Percentiles rank a stretch among this genome's conserved stretches.
phyloP scores from a whole-genome alignment of 2,329 filamentous ascomycete species.

The Teratosphaeria pseudoeucalypti region DNA sequence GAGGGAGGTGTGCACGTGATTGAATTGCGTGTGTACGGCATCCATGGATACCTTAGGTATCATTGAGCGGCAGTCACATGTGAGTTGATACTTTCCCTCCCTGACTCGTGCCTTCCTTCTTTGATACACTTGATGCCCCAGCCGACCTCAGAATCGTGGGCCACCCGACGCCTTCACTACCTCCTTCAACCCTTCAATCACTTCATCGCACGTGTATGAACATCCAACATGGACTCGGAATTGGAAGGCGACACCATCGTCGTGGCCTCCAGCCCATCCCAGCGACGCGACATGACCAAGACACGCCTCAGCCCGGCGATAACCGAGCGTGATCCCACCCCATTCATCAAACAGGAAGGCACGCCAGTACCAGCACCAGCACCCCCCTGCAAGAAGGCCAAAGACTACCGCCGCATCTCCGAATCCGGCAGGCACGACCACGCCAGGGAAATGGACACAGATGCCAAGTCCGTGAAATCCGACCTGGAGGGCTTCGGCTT shows the following conservation, averaged over 20 bases:
- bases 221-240: neutral
- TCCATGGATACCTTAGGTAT: neutral
- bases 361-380: neutral
- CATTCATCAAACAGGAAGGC: neutral
- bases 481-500: constrained; percentile 6
- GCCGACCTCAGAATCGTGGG: neutral
- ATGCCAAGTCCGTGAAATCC: neutral
- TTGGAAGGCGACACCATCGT: neutral
- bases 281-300: neutral
- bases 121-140: neutral
- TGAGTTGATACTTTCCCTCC: neutral
- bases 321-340: neutral
- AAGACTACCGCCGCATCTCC: neutral
- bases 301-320: neutral
- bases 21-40: neutral
- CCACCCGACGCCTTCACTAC: neutral
- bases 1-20: neutral
- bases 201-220: neutral
- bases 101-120: neutral
- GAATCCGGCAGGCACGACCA: neutral
- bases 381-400: neutral
- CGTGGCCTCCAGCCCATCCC: neutral
- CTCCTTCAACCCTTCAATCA: neutral
- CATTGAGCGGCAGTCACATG: neutral
- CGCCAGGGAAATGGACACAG: neutral